phyloP scores from a whole-genome alignment of 164 flowering plant species.

The Nymphaea colorata region DNA sequence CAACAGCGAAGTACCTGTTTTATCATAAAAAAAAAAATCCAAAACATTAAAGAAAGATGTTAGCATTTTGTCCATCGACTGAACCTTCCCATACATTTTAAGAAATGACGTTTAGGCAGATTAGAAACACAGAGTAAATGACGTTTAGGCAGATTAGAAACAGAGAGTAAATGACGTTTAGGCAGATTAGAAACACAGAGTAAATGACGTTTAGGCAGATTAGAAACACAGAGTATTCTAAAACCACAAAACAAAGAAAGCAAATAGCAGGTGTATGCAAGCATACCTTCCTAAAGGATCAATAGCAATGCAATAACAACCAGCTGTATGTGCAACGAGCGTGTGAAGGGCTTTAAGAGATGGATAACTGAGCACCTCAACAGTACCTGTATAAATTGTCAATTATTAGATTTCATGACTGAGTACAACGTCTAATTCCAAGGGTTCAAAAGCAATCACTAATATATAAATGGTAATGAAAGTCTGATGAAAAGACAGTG shows the following conservation, averaged over 20 bases:
- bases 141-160: not conserved
- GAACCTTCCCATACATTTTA: not conserved
- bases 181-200: not conserved
- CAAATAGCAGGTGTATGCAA: not conserved
- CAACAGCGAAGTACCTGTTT: slow-evolving; percentile 92
- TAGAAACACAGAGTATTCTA: not conserved
- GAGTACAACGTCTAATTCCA: not conserved
- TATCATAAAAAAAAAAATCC: not conserved
- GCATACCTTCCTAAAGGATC: slow-evolving; percentile 85
- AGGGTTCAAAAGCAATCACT: not conserved
- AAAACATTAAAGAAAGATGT: not conserved
- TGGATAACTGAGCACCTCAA: slow-evolving; percentile 90
- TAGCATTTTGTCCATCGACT: too few relatives aligned
- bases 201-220: not conserved
- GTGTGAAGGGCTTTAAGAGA: slow-evolving; percentile 74
- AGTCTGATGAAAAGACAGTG: not conserved
- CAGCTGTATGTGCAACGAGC: slow-evolving; percentile 93
- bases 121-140: too few relatives aligned
- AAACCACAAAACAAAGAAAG: not conserved
- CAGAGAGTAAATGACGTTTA: not conserved
- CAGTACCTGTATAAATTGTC: slow-evolving; percentile 46
- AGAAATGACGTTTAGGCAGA: not conserved
- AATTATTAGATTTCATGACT: slow-evolving; percentile 2
- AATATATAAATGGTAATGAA: not conserved
- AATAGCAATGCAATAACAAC: slow-evolving; percentile 97